Percentiles rank a stretch among this genome's conserved stretches.
phyloP scores from a whole-genome alignment of 495 filamentous ascomycete genomes.

The Lasiosphaeriaceae sp. region DNA sequence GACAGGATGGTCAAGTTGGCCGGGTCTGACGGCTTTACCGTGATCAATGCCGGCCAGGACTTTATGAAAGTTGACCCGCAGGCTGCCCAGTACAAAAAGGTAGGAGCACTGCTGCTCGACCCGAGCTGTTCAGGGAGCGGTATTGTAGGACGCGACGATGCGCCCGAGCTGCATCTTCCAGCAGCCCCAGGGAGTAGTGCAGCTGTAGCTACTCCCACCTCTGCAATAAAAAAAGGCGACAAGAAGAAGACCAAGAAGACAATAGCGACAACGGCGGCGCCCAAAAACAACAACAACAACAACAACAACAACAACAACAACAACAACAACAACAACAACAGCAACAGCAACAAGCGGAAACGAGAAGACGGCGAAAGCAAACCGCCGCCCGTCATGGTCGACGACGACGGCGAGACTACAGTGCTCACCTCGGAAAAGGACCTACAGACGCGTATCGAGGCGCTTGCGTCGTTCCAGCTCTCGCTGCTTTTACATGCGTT shows the following conservation, averaged over 20 bases:
- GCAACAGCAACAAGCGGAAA: constrained; percentile 42
- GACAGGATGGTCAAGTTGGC: constrained; percentile 79
- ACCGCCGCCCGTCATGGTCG: constrained; percentile 32
- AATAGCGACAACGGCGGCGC: not conserved
- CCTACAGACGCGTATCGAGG: constrained; percentile 56
- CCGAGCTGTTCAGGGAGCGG: constrained; percentile 93
- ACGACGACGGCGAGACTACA: constrained; percentile 47
- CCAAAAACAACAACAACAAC: constrained; percentile 10
- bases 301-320: not conserved
- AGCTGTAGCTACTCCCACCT: not conserved
- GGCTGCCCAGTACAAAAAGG: constrained; percentile 46
- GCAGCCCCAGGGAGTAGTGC: constrained; percentile 43
- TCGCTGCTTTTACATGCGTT: constrained; percentile 78
- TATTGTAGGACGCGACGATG: constrained; percentile 81
- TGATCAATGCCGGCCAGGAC: constrained; percentile 66
- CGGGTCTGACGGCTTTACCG: constrained; percentile 60
- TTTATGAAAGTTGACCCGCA: constrained; percentile 71
- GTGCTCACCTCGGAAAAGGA: constrained; percentile 38
- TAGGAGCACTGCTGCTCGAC: constrained; percentile 77
- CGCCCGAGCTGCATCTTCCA: constrained; percentile 55
- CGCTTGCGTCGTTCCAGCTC: constrained; percentile 74
- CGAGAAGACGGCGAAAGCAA: constrained; percentile 30
- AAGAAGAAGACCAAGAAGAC: constrained; percentile 2
- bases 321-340: too few relatives aligned
- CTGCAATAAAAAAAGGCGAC: not conserved